Conservation (phyloP, 768 basidiomycete genomes). For the Naematelia aurantialba region DNA sequence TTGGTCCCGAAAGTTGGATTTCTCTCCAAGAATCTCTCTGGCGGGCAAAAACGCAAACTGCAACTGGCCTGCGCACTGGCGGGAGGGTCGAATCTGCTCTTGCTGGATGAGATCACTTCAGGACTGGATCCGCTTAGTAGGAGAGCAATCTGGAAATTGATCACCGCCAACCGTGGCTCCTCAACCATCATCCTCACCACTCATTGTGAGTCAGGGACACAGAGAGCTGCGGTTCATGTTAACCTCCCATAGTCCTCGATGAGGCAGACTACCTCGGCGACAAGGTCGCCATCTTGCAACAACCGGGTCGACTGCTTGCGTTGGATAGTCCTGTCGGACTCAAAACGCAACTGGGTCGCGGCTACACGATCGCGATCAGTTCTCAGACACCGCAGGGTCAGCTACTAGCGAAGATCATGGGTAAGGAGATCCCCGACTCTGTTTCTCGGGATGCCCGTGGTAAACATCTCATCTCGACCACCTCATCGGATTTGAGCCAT, state of each 20-base stretch:
- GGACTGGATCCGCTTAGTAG: conserved; percentile 78
- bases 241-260: conserved; percentile 59
- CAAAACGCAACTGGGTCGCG: conserved; percentile 67
- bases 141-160: conserved; percentile 69
- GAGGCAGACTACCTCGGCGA: conserved; percentile 76
- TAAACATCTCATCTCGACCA: conserved; percentile 43
- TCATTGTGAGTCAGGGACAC: conserved; percentile 57
- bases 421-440: conserved; percentile 7
- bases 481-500: conserved; percentile 58
- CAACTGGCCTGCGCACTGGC: conserved; percentile 77
- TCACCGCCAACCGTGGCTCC: conserved; percentile 64
- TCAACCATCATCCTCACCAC: conserved; percentile 73
- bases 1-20: conserved; percentile 65
- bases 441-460: conserved; percentile 7
- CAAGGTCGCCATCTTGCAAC: conserved; percentile 68
- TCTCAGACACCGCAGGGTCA: conserved; percentile 44
- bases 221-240: not conserved
- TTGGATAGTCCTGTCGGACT: conserved; percentile 70
- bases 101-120: conserved; percentile 45
- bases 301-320: conserved; percentile 71
- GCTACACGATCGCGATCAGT: conserved; percentile 63
- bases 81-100: conserved; percentile 55
- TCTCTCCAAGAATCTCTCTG: conserved; percentile 65
- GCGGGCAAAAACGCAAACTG: conserved; percentile 77
- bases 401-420: conserved; percentile 29